Base-by-base conservation (phyloP, 2,329 filamentous ascomycete species). In the Ceratocystis alfenasii region DNA sequence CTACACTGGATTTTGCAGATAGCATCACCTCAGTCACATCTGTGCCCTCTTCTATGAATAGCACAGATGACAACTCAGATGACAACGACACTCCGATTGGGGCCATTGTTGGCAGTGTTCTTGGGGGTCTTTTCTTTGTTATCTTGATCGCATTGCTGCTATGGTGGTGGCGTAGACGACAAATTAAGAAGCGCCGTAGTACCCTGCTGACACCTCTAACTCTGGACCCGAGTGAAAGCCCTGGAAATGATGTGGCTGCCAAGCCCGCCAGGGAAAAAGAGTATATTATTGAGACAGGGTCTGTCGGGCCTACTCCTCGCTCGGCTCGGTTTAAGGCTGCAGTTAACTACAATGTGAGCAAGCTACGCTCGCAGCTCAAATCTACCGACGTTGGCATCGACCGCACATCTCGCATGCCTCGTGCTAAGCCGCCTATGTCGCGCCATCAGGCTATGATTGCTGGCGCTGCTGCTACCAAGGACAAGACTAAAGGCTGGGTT, bases 81-180 rank as follows among this genome's bases (percentile, higher is more conserved):
- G 65, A 71, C 68, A 69, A 68, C 69, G 64, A 69, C 22, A 62
- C 44, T 41, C 76, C 73, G 5, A 77, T 77, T 0, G 73, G 76
- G 30, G 77, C 78, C 5, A 76, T 84, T 55, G 79, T 79, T 0
- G 81, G 79, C 8, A 78, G 81, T 48, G 78, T 82, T 2, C 72
- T 82, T 3, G 82, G 81, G 33, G 78, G 78, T 3, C 71, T 81
- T 1, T 76, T 78, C 0, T 73, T 76, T n/a, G 69, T 80, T 45
- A 75, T 76, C 2, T 67, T 83, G 17, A 69, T 82, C 25, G 76
- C 74, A 0, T 76, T 83, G 50, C 68, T 82, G 2, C 69, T 82
- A 8, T 84, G 80, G 81, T 75, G 81, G 68, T 78, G 77, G 75
- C 74, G 77, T 62, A 79, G 79, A 68, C 75, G 76, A 55, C 68